Percentiles rank a stretch among this genome's conserved stretches.
Conservation (phyloP, 2,329 filamentous ascomycete genomes). For the Pseudogymnoascus sp. region DNA sequence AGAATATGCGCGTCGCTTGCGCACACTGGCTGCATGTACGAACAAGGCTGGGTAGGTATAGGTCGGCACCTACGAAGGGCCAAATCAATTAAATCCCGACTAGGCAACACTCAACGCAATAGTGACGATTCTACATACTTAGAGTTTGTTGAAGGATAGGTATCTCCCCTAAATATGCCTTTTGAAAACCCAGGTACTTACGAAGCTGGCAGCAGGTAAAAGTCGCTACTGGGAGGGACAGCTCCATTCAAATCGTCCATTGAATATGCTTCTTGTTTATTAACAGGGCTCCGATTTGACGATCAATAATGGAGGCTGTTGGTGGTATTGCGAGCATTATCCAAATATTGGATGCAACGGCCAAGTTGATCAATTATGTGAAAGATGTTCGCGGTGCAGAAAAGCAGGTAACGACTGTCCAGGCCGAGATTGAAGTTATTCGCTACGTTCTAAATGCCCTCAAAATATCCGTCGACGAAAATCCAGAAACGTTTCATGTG, state of each 20-base stretch:
- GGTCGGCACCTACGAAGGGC: neutral
- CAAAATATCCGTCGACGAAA: neutral
- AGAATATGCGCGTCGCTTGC: neutral
- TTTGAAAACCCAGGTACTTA: neutral
- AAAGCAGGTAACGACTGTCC: neutral
- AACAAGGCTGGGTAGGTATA: neutral
- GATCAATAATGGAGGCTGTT: neutral
- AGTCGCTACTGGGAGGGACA: neutral
- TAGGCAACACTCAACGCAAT: neutral
- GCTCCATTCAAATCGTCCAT: neutral
- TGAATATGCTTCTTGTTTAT: neutral
- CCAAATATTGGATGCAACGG: neutral
- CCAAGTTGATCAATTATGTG: neutral
- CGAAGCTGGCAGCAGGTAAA: neutral
- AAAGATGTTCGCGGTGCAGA: neutral
- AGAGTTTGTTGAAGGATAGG: neutral
- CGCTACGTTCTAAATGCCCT: neutral
- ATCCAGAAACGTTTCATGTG: neutral
- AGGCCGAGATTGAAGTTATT: neutral
- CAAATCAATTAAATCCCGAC: neutral
- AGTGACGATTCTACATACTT: neutral
- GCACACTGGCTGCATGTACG: neutral
- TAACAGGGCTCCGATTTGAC: neutral
- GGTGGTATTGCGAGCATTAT: neutral
- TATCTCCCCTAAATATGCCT: neutral